Evolutionary conservation across 2,329 filamentous ascomycete species (phyloP).

Genomic region (Leptoxyphium fumago): DNA sequence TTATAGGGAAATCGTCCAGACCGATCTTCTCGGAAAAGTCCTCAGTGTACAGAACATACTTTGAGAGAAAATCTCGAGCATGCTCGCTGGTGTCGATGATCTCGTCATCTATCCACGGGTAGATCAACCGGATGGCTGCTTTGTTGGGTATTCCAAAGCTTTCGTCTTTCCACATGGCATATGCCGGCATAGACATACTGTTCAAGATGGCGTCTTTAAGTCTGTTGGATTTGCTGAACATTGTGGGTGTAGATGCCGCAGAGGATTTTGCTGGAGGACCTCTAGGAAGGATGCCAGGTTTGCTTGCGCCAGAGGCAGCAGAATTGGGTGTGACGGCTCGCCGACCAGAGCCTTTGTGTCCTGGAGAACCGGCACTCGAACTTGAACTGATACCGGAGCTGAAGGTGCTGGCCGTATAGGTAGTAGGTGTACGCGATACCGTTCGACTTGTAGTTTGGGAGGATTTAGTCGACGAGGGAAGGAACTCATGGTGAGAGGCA

Average conservation of each 20-base stretch:
- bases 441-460: slow-evolving; percentile 22
- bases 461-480: slow-evolving; percentile 9
- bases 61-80: slow-evolving; percentile 37
- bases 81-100: slow-evolving; percentile 23
- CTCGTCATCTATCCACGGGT: slow-evolving; percentile 20
- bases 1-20: slow-evolving; percentile 50
- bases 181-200: slow-evolving; percentile 57
- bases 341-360: slow-evolving; percentile 1
- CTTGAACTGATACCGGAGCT: slow-evolving; percentile 25
- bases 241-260: slow-evolving; percentile 44
- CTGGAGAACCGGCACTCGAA: slow-evolving; percentile 15
- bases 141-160: slow-evolving; percentile 60
- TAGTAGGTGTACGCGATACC: slow-evolving; percentile 27
- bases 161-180: slow-evolving; percentile 71
- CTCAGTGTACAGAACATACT: slow-evolving; percentile 49
- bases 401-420: slow-evolving; percentile 21
- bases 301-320: slow-evolving; percentile 39
- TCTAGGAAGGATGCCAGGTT: slow-evolving; percentile 47
- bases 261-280: slow-evolving; percentile 46
- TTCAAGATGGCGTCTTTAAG: slow-evolving; percentile 68
- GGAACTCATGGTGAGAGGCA: slow-evolving; percentile 19
- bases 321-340: slow-evolving; percentile 16
- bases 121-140: slow-evolving; percentile 35
- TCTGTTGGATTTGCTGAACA: slow-evolving; percentile 56
- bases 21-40: slow-evolving; percentile 48